A percentile compares a stretch with the other conserved stretches of the same genome.
phyloP scores from a whole-genome alignment of 352 stramenopile genomes.

The Globisporangium cystogenes region DNA sequence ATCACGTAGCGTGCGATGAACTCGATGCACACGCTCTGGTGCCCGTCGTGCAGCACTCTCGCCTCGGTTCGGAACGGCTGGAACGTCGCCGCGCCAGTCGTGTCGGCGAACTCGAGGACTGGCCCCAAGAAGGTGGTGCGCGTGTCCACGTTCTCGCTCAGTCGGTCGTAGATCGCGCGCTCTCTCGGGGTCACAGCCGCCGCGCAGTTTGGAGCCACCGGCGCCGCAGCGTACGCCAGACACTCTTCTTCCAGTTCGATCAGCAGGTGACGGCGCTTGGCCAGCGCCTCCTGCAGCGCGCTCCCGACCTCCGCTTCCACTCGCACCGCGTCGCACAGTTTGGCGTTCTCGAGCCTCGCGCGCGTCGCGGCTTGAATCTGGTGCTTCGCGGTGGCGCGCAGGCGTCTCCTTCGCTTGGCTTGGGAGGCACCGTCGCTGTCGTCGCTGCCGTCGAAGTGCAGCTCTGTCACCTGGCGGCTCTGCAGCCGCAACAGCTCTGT shows the following conservation, averaged over 20 bases:
- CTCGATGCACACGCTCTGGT: conserved; percentile 27
- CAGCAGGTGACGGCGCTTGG: conserved; percentile 14
- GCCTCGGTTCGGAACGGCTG: conserved; percentile 17
- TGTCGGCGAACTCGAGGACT: conserved; percentile 8
- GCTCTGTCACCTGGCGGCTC: not conserved
- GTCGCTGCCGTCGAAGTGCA: no score
- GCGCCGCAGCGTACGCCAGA: not conserved
- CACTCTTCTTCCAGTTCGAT: not conserved
- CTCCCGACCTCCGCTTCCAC: conserved; percentile 30
- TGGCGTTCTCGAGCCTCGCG: conserved; percentile 34
- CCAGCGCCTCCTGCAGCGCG: conserved; percentile 32
- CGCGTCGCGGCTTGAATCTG: conserved; percentile 27
- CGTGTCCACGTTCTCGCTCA: conserved; percentile 15
- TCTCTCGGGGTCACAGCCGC: conserved; percentile 13
- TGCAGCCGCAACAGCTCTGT: not conserved
- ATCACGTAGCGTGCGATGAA: conserved; percentile 7
- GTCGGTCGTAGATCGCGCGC: conserved; percentile 18
- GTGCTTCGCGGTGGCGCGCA: conserved; percentile 15
- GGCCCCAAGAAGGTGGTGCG: not conserved
- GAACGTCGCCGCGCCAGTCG: conserved; percentile 15
- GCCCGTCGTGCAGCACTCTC: conserved; percentile 26
- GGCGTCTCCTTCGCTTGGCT: conserved; percentile 17
- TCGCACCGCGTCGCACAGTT: conserved; percentile 33
- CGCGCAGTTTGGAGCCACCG: not conserved
- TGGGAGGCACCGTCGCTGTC: conserved; percentile 4